Conservation (phyloP, 2,329 filamentous ascomycete genomes). For the Hypoxylon sp. region DNA sequence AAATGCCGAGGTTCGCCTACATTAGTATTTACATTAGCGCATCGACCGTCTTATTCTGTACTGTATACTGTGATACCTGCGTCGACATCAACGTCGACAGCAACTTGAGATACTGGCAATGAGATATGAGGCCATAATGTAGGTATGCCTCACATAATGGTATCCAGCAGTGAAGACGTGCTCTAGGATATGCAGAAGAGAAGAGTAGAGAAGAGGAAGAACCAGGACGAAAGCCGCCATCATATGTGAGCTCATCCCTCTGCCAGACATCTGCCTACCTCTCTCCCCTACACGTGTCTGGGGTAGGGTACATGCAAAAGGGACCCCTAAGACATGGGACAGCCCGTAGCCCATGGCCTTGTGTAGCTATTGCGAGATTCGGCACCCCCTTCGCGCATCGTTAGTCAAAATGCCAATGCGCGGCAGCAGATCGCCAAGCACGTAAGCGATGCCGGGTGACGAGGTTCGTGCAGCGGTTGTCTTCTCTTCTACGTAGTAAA, state of each 20-base stretch:
- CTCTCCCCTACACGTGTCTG: background rate
- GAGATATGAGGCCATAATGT: background rate
- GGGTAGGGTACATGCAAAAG: background rate
- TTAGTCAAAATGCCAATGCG: background rate
- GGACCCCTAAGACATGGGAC: background rate
- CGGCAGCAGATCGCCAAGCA: background rate
- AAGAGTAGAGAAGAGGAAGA: background rate
- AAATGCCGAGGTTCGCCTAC: slow-evolving; percentile 16
- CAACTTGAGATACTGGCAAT: background rate
- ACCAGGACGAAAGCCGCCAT: background rate
- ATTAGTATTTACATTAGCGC: slow-evolving; percentile 2
- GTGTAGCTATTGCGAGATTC: background rate
- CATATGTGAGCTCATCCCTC: background rate
- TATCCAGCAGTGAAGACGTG: too few species aligned
- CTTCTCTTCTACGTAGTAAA: too few species aligned
- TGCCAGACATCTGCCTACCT: background rate
- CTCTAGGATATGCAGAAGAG: background rate
- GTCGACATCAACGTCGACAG: background rate
- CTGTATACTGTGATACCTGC: background rate
- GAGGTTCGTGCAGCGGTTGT: background rate
- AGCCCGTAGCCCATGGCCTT: too few species aligned
- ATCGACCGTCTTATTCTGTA: background rate
- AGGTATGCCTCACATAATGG: too few species aligned
- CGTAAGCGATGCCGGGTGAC: background rate
- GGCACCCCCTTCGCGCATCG: background rate